phyloP scores from a whole-genome alignment of 1,139 yeast species.

The Candida dubliniensis region DNA sequence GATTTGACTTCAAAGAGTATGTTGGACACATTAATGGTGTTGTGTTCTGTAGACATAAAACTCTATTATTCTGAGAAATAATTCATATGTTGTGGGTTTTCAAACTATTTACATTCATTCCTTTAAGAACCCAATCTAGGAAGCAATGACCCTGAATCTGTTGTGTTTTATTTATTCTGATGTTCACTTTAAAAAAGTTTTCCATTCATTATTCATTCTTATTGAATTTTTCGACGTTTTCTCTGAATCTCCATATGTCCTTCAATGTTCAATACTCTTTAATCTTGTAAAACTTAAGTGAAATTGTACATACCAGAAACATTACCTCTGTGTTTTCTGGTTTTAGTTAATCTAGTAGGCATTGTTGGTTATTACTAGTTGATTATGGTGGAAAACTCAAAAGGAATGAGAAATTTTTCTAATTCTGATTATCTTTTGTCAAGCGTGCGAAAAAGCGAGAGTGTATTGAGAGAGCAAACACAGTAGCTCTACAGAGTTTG shows the following conservation, averaged over 20 bases:
- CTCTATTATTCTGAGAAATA: no score
- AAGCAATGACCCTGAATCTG: no score
- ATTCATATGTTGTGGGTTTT: no score
- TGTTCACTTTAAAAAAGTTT: no score
- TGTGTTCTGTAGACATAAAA: no score
- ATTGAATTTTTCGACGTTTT: no score
- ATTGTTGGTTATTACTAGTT: slow-evolving; percentile 41
- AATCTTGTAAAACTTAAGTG: slow-evolving; percentile 19
- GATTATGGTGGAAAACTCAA: slow-evolving; percentile 6
- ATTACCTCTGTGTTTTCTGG: slow-evolving; percentile 99
- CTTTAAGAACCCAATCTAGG: no score
- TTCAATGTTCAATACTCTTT: slow-evolving; percentile 3
- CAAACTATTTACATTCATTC: no score
- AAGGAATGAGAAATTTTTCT: slow-evolving; percentile 13
- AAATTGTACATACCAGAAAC: slow-evolving; percentile 81
- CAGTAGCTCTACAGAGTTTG: neutral
- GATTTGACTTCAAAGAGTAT: neutral
- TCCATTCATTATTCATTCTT: no score
- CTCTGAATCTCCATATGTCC: no score
- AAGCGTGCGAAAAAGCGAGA: neutral
- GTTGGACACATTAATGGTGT: no score
- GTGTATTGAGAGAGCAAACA: neutral
- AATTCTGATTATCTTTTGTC: slow-evolving; percentile 6
- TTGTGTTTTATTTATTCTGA: no score
- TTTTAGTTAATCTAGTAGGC: slow-evolving; percentile 99